Evolutionary conservation across 768 basidiomycete species (phyloP), one percentile per base, ranked within the genome.

Genomic region (Amanita exitialis): DNA sequence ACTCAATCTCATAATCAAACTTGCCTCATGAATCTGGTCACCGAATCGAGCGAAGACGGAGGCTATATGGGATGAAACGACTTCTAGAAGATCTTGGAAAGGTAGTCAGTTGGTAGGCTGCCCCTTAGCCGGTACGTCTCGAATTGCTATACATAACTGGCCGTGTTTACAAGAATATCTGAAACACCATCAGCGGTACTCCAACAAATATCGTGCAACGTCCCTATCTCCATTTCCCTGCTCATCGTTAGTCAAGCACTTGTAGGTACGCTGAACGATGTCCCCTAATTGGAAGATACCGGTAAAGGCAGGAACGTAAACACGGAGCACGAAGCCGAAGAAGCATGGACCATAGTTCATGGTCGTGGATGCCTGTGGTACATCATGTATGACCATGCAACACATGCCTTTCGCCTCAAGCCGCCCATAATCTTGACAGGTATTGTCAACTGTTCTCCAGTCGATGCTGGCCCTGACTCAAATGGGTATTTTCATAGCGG

Each of bases 401-500:
- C 10, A 15, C 21, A 18, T 23, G 6, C 25, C 23, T 15, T 23
- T 43, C 9, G 18, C 18, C 21, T 41, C 10, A 13, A 41, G 12
- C 16, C 43, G 25, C 27, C 8, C 25, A 27, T 15, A 15, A 44
- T 28, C 25, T 18, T 15, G n/a, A 21, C 38, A 70, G 71, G 72
- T 54, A 61, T 53, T 52, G 72, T 68, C 5, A 70, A 72, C 59
- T 77, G 73, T 65, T 77, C 74, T 8, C 71, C 72, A 2, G 55
- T 71, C 2, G 73, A 72, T 16, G 73, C 73, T 57, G 76, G 74
- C 28, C 75, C 75, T 1, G 62, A 73, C 59, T 71, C 72, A 3
- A 69, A 71, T 51, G 73, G 16, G 76, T 72, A 62, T 69, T 58
- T 63, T 77, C 47, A 76, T 79, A 52, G 68, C 74, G 4, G 74